These are phyloP conservation scores for Phalaenopsis hybrid DNA, from an alignment of 116 monocot species.

Conservation along the genomic window DNA sequence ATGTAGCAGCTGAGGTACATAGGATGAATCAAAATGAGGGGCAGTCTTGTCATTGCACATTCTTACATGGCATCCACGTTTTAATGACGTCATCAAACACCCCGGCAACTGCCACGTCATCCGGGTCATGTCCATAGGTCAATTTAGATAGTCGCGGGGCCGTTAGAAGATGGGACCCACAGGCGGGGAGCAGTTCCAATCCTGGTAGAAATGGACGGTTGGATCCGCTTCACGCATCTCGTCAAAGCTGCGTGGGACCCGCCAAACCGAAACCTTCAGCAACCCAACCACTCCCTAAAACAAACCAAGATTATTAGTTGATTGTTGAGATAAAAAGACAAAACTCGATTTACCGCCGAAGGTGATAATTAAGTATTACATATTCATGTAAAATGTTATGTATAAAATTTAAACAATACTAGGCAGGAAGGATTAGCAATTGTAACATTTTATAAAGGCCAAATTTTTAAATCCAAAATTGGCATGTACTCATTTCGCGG, in stretches of 20 bases:
- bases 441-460: no score
- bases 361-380: background rate
- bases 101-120: background rate
- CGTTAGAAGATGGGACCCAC: constrained; percentile 7
- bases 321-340: background rate
- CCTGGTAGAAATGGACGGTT: constrained; percentile 7
- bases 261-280: constrained; percentile 6
- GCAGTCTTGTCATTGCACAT: background rate
- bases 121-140: background rate
- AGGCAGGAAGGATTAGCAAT: no score
- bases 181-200: constrained; percentile 1
- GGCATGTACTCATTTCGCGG: no score
- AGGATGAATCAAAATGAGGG: background rate
- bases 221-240: background rate
- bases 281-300: constrained; percentile 10
- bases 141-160: constrained; percentile 2
- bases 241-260: background rate
- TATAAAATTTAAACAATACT: no score
- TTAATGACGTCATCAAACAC: background rate
- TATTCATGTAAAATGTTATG: no score
- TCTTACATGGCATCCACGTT: background rate
- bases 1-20: no score
- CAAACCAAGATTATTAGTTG: constrained; percentile 1
- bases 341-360: background rate
- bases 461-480: no score